Percentiles rank a stretch among this genome's conserved stretches.
These are phyloP conservation scores for Trypanosoma mega DNA, from an alignment of 208 protist species.

Conservation along the genomic window DNA sequence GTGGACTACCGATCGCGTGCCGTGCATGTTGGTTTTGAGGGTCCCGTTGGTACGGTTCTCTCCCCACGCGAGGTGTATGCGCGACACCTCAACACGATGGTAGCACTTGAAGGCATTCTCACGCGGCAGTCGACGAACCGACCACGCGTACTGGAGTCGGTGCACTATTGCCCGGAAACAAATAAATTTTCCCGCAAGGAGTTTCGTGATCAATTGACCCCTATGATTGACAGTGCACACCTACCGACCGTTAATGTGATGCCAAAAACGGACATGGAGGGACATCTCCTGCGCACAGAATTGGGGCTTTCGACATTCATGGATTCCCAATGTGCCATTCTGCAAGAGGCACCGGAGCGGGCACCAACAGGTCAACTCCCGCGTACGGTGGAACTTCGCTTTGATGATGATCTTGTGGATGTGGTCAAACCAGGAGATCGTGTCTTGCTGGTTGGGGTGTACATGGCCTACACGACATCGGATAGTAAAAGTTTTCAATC, in stretches of 20 bases:
- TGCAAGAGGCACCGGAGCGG: slow-evolving; percentile 98
- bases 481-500: slow-evolving; percentile 91
- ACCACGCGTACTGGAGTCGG: slow-evolving; percentile 82
- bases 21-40: slow-evolving; percentile 93
- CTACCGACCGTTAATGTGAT: slow-evolving; percentile 92
- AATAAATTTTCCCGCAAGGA: slow-evolving; percentile 84
- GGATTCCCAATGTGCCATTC: slow-evolving; percentile 94
- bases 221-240: slow-evolving; percentile 80
- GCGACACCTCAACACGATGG: slow-evolving; percentile 92
- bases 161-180: slow-evolving; percentile 96
- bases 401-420: slow-evolving; percentile 98
- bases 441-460: slow-evolving; percentile 94
- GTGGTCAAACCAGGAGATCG: slow-evolving; percentile 97
- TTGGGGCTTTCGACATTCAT: slow-evolving; percentile 97
- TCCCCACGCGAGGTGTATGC: slow-evolving; percentile 94
- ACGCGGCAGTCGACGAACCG: slow-evolving; percentile 94
- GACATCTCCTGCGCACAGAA: slow-evolving; percentile 97
- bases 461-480: slow-evolving; percentile 88
- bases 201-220: slow-evolving; percentile 96
- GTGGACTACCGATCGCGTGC: slow-evolving; percentile 74
- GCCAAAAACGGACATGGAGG: slow-evolving; percentile 94
- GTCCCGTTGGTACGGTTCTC: slow-evolving; percentile 92
- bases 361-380: slow-evolving; percentile 98
- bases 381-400: slow-evolving; percentile 95
- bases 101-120: slow-evolving; percentile 97